Evolutionary conservation across 768 basidiomycete genomes (phyloP).

Genomic region (Megacollybia marginata): DNA sequence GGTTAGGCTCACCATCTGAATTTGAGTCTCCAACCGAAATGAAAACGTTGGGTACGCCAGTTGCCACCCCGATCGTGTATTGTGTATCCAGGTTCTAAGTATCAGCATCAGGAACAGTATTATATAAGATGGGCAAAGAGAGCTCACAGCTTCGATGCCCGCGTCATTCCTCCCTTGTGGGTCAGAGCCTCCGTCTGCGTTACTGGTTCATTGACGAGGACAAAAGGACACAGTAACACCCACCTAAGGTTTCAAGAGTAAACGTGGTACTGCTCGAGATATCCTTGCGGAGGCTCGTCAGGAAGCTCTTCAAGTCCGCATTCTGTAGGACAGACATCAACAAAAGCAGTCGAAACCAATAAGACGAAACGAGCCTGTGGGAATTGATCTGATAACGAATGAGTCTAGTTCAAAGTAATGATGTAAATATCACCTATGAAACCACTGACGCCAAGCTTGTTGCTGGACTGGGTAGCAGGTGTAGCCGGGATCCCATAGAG

Average conservation of each 20-base stretch:
- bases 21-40: conserved; percentile 15
- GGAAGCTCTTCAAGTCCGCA: conserved; percentile 12
- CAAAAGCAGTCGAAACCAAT: conserved; percentile 10
- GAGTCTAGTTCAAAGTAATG: neutral
- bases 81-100: conserved; percentile 18
- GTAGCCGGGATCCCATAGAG: conserved; percentile 18
- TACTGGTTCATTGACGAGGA: too few relatives aligned
- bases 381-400: too few relatives aligned
- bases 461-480: conserved; percentile 9
- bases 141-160: conserved; percentile 19
- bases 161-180: conserved; percentile 13
- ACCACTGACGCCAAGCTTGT: conserved; percentile 13
- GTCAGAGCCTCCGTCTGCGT: conserved; percentile 18
- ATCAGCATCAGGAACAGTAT: conserved; percentile 1
- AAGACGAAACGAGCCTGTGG: too few relatives aligned
- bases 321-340: conserved; percentile 6
- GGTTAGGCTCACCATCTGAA: conserved; percentile 4
- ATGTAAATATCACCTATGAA: conserved; percentile 1
- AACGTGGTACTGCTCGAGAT: conserved; percentile 16
- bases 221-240: too few relatives aligned
- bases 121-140: neutral
- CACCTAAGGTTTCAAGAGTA: conserved; percentile 5
- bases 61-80: conserved; percentile 19
- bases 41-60: conserved; percentile 16
- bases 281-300: conserved; percentile 14